Evolutionary conservation across 2,329 filamentous ascomycete genomes (phyloP).

Genomic region (Tolypocladium nubicola): DNA sequence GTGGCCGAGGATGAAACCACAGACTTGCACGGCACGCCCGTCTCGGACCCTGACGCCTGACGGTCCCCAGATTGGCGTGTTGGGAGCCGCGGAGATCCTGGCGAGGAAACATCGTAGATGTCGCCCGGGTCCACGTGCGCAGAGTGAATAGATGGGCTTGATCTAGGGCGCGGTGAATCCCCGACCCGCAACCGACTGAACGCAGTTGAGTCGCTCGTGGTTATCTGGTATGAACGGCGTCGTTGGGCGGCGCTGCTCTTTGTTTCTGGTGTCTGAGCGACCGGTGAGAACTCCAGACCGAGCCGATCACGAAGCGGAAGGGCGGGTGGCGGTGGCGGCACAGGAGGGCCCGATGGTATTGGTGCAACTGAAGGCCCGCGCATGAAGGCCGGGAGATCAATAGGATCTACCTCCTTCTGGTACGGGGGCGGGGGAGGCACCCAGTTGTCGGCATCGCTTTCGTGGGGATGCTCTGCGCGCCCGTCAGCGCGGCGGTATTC

Average conservation of each 20-base stretch:
- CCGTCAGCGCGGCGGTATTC: conserved; percentile 61
- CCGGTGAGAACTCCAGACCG: neutral
- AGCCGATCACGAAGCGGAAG: neutral
- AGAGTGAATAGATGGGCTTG: conserved; percentile 16
- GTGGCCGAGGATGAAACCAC: neutral
- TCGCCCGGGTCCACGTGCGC: conserved; percentile 21
- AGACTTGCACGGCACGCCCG: conserved; percentile 8
- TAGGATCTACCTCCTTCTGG: conserved; percentile 53
- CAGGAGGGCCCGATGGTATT: conserved; percentile 11
- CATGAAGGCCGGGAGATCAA: conserved; percentile 44
- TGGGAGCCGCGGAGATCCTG: conserved; percentile 24
- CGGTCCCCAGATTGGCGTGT: conserved; percentile 1
- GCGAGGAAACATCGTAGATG: conserved; percentile 37
- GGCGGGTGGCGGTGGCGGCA: conserved; percentile 13
- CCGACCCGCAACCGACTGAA: conserved; percentile 13
- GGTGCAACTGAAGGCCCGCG: conserved; percentile 36
- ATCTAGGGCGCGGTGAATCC: conserved; percentile 17
- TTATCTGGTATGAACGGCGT: conserved; percentile 18
- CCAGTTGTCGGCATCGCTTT: conserved; percentile 84
- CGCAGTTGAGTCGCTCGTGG: conserved; percentile 24
- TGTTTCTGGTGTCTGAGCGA: neutral
- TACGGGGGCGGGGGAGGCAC: conserved; percentile 78
- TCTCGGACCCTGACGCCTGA: neutral
- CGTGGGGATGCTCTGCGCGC: conserved; percentile 64
- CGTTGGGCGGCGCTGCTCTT: conserved; percentile 4